phyloP scores from a whole-genome alignment of 176 grass and related monocot species.

The Phragmites australis region DNA sequence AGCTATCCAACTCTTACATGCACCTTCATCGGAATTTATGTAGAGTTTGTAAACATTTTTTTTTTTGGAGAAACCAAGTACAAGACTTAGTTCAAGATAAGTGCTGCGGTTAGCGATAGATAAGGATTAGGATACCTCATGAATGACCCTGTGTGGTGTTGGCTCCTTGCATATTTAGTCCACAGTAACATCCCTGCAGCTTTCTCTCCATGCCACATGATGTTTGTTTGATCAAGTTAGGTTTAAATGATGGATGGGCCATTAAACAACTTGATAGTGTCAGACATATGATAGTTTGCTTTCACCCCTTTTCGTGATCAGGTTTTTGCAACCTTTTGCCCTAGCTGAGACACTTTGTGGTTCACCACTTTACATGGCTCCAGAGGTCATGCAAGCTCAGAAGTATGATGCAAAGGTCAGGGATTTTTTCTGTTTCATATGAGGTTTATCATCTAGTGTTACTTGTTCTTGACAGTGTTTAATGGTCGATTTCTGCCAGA shows the following conservation, averaged over 20 bases:
- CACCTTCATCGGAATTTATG: neutral
- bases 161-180: neutral
- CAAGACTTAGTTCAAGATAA: neutral
- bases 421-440: conserved; percentile 3
- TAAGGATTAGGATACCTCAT: neutral
- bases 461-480: conserved; percentile 35
- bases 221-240: conserved; percentile 31
- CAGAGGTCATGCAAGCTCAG: conserved; percentile 94
- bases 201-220: neutral
- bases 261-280: neutral
- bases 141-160: neutral
- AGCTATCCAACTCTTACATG: neutral
- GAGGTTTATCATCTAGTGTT: conserved; percentile 18
- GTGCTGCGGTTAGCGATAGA: neutral
- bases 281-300: conserved; percentile 21
- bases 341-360: conserved; percentile 96
- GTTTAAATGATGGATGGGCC: conserved; percentile 7
- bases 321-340: conserved; percentile 55
- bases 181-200: neutral
- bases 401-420: conserved; percentile 98
- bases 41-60: neutral
- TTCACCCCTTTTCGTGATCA: conserved; percentile 26
- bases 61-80: neutral
- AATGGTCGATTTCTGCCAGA: conserved; percentile 36
- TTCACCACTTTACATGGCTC: conserved; percentile 99